Conservation (phyloP, 768 basidiomycete genomes). For the Serpula lacrymans region DNA sequence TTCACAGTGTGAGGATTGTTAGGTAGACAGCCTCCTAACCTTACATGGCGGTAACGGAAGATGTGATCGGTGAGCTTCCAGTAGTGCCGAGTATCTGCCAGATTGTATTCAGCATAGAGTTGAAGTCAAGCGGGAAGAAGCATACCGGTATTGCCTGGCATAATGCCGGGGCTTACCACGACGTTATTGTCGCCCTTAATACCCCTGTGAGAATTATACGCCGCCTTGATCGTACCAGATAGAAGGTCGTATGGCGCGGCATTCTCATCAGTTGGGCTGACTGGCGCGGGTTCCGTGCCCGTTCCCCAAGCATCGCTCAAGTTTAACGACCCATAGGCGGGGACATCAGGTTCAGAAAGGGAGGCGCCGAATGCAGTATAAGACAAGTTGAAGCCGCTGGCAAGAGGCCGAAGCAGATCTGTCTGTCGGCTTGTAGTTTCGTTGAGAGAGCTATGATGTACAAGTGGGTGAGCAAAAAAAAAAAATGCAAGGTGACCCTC, state of each 20-base stretch:
- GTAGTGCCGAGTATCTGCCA: constrained; percentile 42
- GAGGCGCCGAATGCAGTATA: constrained; percentile 52
- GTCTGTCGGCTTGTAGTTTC: constrained; percentile 45
- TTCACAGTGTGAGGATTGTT: constrained; percentile 66
- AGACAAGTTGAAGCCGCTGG: constrained; percentile 52
- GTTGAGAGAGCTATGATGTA: constrained; percentile 31
- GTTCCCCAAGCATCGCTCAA: constrained; percentile 47
- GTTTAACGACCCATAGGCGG: constrained; percentile 43
- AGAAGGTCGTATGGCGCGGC: constrained; percentile 45
- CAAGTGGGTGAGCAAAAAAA: no score
- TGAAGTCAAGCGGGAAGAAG: no score
- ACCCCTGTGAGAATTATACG: constrained; percentile 48
- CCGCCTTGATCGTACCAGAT: constrained; percentile 63
- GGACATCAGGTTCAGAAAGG: constrained; percentile 30
- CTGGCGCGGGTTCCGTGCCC: constrained; percentile 64
- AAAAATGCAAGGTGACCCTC: background rate
- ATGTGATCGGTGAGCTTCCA: constrained; percentile 53
- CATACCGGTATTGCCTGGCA: constrained; percentile 52
- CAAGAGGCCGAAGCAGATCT: constrained; percentile 40
- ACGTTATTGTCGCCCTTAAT: constrained; percentile 31
- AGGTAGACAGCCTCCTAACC: constrained; percentile 25
- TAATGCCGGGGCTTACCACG: constrained; percentile 49
- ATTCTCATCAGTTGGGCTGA: constrained; percentile 41
- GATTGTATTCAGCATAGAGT: background rate
- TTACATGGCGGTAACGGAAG: constrained; percentile 58